These are phyloP conservation scores for Albophoma yamanashiensis DNA, from an alignment of 2,329 filamentous ascomycete species.

Conservation along the genomic window DNA sequence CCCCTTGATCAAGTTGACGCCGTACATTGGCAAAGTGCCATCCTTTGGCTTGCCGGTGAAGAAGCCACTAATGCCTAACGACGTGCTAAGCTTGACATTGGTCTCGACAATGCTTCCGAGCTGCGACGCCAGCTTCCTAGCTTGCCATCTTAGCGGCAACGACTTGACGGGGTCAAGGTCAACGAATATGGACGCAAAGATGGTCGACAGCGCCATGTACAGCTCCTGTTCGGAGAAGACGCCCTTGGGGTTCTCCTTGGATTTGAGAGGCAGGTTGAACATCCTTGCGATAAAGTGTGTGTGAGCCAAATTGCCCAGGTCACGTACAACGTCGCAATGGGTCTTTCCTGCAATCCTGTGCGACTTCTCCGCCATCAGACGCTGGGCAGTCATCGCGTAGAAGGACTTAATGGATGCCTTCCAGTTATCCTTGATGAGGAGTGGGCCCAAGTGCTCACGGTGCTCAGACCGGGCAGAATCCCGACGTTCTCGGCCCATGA, in stretches of 20 bases:
- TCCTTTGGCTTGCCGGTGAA: slow-evolving; percentile 41
- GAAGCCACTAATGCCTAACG: slow-evolving; percentile 26
- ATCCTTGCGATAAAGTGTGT: slow-evolving; percentile 51
- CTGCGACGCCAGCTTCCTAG: slow-evolving; percentile 44
- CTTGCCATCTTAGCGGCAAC: slow-evolving; percentile 51
- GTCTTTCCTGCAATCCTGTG: slow-evolving; percentile 43
- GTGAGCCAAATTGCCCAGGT: slow-evolving; percentile 58
- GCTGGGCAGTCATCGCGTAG: slow-evolving; percentile 50
- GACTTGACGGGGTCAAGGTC: slow-evolving; percentile 56
- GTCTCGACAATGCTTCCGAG: slow-evolving; percentile 52
- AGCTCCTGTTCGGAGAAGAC: slow-evolving; percentile 44
- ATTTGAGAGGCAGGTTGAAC: slow-evolving; percentile 60
- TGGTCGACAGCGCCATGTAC: slow-evolving; percentile 51
- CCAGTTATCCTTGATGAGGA: slow-evolving; percentile 54
- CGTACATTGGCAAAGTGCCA: slow-evolving; percentile 51
- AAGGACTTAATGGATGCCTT: slow-evolving; percentile 52
- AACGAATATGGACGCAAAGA: slow-evolving; percentile 57
- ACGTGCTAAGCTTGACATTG: slow-evolving; percentile 49
- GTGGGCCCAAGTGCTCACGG: slow-evolving; percentile 40
- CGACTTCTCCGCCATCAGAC: slow-evolving; percentile 53
- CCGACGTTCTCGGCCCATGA: slow-evolving; percentile 45
- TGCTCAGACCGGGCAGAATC: slow-evolving; percentile 35
- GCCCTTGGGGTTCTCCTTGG: slow-evolving; percentile 46
- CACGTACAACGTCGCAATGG: slow-evolving; percentile 61
- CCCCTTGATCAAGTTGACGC: slow-evolving; percentile 52